These are phyloP conservation scores for Gaultheria prostrata DNA, from an alignment of 148 eudicot species.

Conservation along the genomic window DNA sequence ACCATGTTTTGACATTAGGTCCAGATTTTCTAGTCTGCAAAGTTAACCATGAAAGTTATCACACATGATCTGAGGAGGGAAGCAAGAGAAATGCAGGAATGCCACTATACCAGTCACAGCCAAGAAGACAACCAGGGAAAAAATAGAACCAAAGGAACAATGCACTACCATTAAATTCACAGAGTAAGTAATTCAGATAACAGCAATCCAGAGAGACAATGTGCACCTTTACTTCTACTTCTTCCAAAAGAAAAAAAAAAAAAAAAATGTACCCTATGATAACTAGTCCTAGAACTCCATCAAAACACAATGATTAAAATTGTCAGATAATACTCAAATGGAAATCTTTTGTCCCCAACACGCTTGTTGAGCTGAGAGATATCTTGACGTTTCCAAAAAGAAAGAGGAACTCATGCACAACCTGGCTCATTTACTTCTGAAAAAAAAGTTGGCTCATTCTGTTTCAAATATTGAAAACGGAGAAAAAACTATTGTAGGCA, in stretches of 20 bases:
- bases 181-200: neutral
- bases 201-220: neutral
- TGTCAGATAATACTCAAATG: neutral
- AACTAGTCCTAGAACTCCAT: neutral
- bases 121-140: neutral
- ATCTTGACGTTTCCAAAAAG: neutral
- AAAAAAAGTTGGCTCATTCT: neutral
- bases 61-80: neutral
- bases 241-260: neutral
- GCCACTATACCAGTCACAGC: neutral
- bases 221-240: neutral
- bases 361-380: neutral
- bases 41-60: neutral
- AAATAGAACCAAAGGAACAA: neutral
- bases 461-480: neutral
- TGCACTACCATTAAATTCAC: neutral
- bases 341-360: neutral
- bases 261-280: neutral
- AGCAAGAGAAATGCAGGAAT: neutral
- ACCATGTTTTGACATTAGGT: slow-evolving; percentile 74
- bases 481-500: neutral
- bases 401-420: neutral
- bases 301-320: neutral
- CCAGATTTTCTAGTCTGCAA: slow-evolving; percentile 85
- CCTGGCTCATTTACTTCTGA: neutral